Conservation (phyloP, 2,329 filamentous ascomycete genomes). For the Colletotrichum cuscutae region DNA sequence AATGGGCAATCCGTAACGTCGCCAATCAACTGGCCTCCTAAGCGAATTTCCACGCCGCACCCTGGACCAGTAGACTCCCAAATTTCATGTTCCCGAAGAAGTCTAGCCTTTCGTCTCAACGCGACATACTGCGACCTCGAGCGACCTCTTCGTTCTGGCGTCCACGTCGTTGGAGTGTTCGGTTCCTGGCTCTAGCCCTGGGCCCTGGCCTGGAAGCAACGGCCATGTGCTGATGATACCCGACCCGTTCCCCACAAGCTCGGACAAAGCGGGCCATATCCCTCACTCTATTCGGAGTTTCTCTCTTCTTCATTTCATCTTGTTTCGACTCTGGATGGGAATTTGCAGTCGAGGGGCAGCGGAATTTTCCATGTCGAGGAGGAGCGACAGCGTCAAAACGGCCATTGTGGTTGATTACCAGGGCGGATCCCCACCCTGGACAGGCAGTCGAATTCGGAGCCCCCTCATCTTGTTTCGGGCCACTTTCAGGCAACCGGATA, state of each 20-base stretch:
- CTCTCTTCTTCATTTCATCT: neutral
- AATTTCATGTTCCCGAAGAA: neutral
- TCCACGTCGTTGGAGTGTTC: slow-evolving; percentile 8
- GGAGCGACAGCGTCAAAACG: neutral
- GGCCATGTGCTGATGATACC: slow-evolving; percentile 16
- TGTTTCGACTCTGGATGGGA: neutral
- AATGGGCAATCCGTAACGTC: neutral
- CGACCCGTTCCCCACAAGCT: neutral
- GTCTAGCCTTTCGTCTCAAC: neutral
- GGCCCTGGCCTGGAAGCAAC: slow-evolving; percentile 14
- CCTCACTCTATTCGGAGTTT: neutral
- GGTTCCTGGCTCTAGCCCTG: slow-evolving; percentile 1
- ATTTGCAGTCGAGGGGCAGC: neutral
- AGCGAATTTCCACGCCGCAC: neutral
- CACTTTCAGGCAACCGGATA: neutral
- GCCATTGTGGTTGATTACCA: neutral
- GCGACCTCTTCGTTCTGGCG: neutral
- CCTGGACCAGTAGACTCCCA: neutral
- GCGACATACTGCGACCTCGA: slow-evolving; percentile 1
- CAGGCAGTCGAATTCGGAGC: neutral
- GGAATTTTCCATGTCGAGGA: neutral
- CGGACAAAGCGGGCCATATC: neutral
- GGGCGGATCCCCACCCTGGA: neutral
- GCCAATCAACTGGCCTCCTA: slow-evolving; percentile 11
- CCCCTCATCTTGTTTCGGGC: neutral